A percentile compares a stretch with the other conserved stretches of the same genome.
Evolutionary conservation across 495 filamentous ascomycete genomes (phyloP).

Genomic region (Tuber microsphaerosporum): DNA sequence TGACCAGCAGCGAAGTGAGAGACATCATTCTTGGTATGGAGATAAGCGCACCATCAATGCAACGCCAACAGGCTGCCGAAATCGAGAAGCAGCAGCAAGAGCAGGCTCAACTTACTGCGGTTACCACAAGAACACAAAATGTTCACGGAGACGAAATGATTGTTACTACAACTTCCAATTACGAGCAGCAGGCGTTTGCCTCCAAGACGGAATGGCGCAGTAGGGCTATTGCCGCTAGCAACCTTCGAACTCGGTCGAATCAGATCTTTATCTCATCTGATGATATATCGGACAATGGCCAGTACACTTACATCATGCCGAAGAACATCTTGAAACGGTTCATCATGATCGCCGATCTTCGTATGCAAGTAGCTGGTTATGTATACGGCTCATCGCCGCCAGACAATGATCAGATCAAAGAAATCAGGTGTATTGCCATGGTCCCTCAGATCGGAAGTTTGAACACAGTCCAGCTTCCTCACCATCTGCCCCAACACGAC

Average conservation of each 20-base stretch:
- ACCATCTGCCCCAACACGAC: slow-evolving; percentile 89
- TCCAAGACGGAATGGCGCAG: slow-evolving; percentile 99
- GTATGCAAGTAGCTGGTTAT: slow-evolving; percentile 92
- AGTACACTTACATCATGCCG: slow-evolving; percentile 93
- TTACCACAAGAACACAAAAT: slow-evolving; percentile 97
- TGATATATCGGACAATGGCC: slow-evolving; percentile 66
- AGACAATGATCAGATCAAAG: slow-evolving; percentile 95
- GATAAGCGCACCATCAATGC: slow-evolving; percentile 95
- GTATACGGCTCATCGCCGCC: slow-evolving; percentile 87
- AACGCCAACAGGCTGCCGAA: slow-evolving; percentile 96
- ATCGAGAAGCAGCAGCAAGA: slow-evolving; percentile 99
- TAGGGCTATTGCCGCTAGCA: slow-evolving; percentile 89
- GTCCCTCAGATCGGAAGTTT: slow-evolving; percentile 92
- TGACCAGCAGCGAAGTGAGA: slow-evolving; percentile 93
- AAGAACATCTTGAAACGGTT: slow-evolving; percentile 98
- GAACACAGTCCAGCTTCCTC: slow-evolving; percentile 82
- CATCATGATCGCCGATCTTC: slow-evolving; percentile 95
- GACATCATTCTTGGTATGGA: slow-evolving; percentile 99
- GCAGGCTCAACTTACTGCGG: slow-evolving; percentile 90
- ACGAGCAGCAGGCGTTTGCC: slow-evolving; percentile 93
- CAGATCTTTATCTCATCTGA: slow-evolving; percentile 99
- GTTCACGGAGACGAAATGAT: slow-evolving; percentile 96
- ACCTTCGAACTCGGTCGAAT: slow-evolving; percentile 88
- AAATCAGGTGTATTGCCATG: slow-evolving; percentile 93
- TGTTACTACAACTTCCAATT: slow-evolving; percentile 94